A percentile compares a stretch with the other conserved stretches of the same genome.
Evolutionary conservation across 1,284 basidiomycete genomes (phyloP).

Genomic region (Cystobasidiaceae sp.): DNA sequence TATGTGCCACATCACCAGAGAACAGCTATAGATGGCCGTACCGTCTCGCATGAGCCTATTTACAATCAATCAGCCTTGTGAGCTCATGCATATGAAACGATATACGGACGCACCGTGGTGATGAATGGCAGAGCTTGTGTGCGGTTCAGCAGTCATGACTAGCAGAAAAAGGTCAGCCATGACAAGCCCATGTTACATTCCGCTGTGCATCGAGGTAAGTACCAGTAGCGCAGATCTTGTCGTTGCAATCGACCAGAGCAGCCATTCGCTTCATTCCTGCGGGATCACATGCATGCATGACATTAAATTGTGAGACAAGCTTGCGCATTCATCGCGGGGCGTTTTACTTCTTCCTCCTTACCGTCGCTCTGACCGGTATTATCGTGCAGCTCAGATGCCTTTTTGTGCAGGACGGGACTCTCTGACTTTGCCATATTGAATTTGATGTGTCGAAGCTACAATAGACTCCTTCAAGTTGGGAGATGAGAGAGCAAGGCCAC

Average conservation of each 20-base stretch:
- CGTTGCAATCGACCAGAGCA: constrained; percentile 16
- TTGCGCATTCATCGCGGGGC: background rate
- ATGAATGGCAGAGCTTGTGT: constrained; percentile 18
- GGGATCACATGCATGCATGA: background rate
- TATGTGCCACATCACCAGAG: background rate
- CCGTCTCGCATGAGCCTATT: constrained; percentile 24
- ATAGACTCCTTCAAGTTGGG: no score
- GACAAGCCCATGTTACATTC: background rate
- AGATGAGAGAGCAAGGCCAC: no score
- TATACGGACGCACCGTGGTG: constrained; percentile 9
- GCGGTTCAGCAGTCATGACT: constrained; percentile 30
- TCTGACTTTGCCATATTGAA: constrained; percentile 1
- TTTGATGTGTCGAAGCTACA: background rate
- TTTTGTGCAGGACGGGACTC: background rate
- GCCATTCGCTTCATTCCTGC: constrained; percentile 25
- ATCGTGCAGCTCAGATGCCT: background rate
- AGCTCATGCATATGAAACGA: no score
- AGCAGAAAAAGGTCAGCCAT: background rate
- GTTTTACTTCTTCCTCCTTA: background rate
- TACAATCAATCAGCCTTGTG: background rate
- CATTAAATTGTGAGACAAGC: background rate
- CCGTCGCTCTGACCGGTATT: constrained; percentile 17
- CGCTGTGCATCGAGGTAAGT: no score
- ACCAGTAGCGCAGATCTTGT: constrained; percentile 27
- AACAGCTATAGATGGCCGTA: background rate